Base-by-base conservation (phyloP, 331 rosid species). In the Phaseolus coccineus region DNA sequence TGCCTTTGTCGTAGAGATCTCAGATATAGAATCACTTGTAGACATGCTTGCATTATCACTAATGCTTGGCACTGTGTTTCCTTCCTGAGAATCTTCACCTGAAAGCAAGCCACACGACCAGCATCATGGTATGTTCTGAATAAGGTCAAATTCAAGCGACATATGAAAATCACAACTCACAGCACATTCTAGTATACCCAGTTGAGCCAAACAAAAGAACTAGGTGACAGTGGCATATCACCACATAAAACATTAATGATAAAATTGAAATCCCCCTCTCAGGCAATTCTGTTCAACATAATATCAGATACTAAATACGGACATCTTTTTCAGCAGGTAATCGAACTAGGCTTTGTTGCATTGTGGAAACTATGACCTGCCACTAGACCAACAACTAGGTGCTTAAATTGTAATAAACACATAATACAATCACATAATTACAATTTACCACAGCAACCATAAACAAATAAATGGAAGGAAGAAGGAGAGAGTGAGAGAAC, bases 71-170 rank as follows among this genome's bases (percentile, higher is more conserved):
- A 67, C 83, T 0, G 37, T 6, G 62, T 64, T 73, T 77, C 33
- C 73, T 62, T 80, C 82, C 87, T 35, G 74, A 37, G 92, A 46
- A 77, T 85, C 97, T 79, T 89, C 97, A 81, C 97, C 97, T 94
- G 77, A 71, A 78, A 51, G 73, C 59, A 61, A 82, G 37, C 74
- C 84, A 84, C 13, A 77, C 57, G 68, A 72, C 80, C 44, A 31
- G 57, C 68, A 77, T 71, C 62, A 56, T 35, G 80, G 57, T 30
- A 52, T 53, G 80, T 37, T 79, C 83, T 4, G 25, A 57, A 9
- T 55, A 46, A 72, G 77, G 50, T n/a, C 27, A 48, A 40, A 85
- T 31, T 30, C 51, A 65, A 83, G 56, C 56, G 12, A 53, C 51
- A 73, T 3, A 30, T 40, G 28, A n/a, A 33, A 30, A 65, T 65